phyloP scores from a whole-genome alignment of 2,329 filamentous ascomycete species.

The Phoma sp. region DNA sequence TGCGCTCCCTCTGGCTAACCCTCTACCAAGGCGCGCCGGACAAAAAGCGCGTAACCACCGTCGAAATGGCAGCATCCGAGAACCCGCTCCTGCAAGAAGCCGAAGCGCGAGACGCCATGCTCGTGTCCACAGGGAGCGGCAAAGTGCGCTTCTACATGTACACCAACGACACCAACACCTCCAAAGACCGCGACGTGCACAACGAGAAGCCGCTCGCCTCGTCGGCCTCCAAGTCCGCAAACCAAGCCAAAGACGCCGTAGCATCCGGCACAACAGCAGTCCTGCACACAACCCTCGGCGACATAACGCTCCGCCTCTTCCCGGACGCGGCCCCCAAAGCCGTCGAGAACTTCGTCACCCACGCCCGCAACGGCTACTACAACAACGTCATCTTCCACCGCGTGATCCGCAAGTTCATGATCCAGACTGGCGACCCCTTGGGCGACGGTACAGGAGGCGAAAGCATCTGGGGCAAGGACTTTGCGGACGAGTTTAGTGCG shows the following conservation, averaged over 20 bases:
- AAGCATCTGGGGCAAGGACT: slow-evolving; percentile 90
- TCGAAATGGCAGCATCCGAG: slow-evolving; percentile 94
- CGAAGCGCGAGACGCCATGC: slow-evolving; percentile 86
- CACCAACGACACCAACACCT: slow-evolving; percentile 77
- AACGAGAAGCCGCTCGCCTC: slow-evolving; percentile 86
- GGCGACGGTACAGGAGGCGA: slow-evolving; percentile 90
- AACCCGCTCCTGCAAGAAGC: slow-evolving; percentile 94
- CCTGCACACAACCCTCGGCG: slow-evolving; percentile 90
- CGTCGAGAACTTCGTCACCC: slow-evolving; percentile 96
- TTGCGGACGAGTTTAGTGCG: slow-evolving; percentile 90
- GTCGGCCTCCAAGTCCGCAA: slow-evolving; percentile 52
- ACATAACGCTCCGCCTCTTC: slow-evolving; percentile 92
- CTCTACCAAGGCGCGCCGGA: slow-evolving; percentile 95
- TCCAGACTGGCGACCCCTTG: slow-evolving; percentile 83
- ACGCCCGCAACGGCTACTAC: slow-evolving; percentile 89
- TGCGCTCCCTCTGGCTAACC: slow-evolving; percentile 80
- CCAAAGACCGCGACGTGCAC: slow-evolving; percentile 78
- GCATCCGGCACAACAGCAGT: slow-evolving; percentile 80
- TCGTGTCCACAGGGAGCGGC: slow-evolving; percentile 80
- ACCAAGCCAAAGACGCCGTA: too few species aligned
- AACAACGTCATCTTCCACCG: slow-evolving; percentile 98
- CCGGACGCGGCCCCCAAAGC: slow-evolving; percentile 91
- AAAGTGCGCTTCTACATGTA: slow-evolving; percentile 99
- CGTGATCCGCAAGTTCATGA: slow-evolving; percentile 98
- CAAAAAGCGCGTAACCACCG: slow-evolving; percentile 89